Conservation (phyloP, 1,284 basidiomycete species). For the Xerocomus cyaneibrunnescens region DNA sequence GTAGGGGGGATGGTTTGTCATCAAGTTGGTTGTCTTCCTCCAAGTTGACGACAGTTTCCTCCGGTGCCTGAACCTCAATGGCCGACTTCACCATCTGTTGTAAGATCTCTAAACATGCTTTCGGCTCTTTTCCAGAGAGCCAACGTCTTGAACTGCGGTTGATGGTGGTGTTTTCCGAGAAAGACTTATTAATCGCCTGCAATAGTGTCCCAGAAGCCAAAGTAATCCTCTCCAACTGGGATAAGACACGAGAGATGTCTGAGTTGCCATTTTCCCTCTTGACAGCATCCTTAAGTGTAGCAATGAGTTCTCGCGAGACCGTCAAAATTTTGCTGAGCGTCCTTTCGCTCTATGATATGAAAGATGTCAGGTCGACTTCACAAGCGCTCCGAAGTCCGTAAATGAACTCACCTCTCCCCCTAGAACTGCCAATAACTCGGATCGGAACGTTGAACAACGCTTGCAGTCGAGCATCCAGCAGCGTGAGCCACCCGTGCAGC, state of each 20-base stretch:
- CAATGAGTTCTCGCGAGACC: background rate
- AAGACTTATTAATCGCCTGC: background rate
- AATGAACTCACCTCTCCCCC: background rate
- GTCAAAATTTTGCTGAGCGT: background rate
- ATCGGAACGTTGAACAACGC: background rate
- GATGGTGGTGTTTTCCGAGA: background rate
- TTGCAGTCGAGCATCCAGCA: background rate
- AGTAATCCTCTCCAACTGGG: background rate
- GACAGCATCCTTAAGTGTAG: background rate
- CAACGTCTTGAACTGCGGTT: background rate
- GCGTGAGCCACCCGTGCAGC: background rate
- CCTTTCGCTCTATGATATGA: background rate
- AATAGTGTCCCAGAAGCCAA: background rate
- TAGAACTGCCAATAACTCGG: background rate
- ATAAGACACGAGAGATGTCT: background rate
- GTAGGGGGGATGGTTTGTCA: background rate
- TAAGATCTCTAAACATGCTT: background rate
- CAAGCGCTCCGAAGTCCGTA: background rate
- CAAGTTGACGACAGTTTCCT: background rate
- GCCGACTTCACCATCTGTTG: background rate
- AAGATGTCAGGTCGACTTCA: background rate
- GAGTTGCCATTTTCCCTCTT: no score
- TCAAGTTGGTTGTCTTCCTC: no score
- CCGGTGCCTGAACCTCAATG: background rate
- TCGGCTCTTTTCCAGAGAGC: background rate